phyloP scores from a whole-genome alignment of 2,329 filamentous ascomycete genomes.

The Phialemonium atrogriseum region DNA sequence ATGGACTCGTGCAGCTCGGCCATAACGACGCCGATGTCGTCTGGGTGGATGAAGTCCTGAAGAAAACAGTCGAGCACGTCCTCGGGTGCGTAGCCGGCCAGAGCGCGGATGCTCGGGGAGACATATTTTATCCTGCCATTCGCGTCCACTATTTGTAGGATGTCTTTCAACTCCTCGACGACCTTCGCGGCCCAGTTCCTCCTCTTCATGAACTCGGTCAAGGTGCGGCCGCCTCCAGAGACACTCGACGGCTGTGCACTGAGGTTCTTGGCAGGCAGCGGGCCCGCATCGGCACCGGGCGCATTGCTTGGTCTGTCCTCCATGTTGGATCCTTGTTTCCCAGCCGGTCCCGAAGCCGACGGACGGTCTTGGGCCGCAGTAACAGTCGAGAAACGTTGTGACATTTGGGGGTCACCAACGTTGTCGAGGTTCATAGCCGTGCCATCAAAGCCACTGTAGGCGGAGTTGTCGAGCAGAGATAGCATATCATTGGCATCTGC shows the following conservation, averaged over 20 bases:
- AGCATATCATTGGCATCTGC: constrained; percentile 2
- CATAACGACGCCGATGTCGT: constrained; percentile 75
- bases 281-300: constrained; percentile 1
- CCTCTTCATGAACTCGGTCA: constrained; percentile 53
- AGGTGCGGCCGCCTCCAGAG: constrained; percentile 22
- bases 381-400: not conserved
- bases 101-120: constrained; percentile 65
- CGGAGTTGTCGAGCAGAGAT: not conserved
- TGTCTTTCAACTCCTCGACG: constrained; percentile 81
- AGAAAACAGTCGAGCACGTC: constrained; percentile 71
- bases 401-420: constrained; percentile 1
- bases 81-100: constrained; percentile 67
- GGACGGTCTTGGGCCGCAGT: not conserved
- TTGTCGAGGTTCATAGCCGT: constrained; percentile 1
- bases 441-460: constrained; percentile 2
- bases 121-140: constrained; percentile 78
- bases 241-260: too few relatives aligned
- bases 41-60: constrained; percentile 74
- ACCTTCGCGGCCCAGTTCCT: constrained; percentile 81
- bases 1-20: constrained; percentile 87
- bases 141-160: constrained; percentile 78
- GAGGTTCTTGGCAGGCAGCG: not conserved
- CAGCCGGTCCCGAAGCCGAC: not conserved
- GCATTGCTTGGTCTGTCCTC: constrained; percentile 2
- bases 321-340: too few relatives aligned